phyloP scores from a whole-genome alignment of 2,329 filamentous ascomycete species.

The Pseudocercospora crystallina region DNA sequence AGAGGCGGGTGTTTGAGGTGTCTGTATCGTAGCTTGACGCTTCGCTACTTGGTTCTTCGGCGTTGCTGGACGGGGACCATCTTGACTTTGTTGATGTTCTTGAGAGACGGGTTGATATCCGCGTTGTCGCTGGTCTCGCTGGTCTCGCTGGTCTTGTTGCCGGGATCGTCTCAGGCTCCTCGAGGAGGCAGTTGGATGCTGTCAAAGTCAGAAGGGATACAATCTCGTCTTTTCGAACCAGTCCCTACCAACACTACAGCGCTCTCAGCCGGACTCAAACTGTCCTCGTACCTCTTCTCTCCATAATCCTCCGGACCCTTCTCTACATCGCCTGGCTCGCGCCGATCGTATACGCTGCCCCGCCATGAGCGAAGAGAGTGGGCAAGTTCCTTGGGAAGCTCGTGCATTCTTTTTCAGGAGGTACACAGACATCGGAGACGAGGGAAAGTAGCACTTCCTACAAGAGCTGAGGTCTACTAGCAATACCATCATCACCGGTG shows the following conservation, averaged over 20 bases:
- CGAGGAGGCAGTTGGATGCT: slow-evolving; percentile 10
- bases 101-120: not conserved
- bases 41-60: slow-evolving; percentile 3
- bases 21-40: slow-evolving; percentile 7
- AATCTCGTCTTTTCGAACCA: not conserved
- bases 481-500: too few relatives aligned
- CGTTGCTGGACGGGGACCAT: not conserved
- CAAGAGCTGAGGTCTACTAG: too few relatives aligned
- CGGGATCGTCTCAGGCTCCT: slow-evolving; percentile 5
- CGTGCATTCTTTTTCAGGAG: slow-evolving; percentile 26
- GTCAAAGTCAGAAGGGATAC: not conserved
- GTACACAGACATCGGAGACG: too few relatives aligned
- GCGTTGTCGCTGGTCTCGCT: slow-evolving; percentile 1
- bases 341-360: slow-evolving; percentile 27
- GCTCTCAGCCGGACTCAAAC: slow-evolving; percentile 15
- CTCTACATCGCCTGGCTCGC: slow-evolving; percentile 22
- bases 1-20: slow-evolving; percentile 14
- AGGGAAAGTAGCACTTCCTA: too few relatives aligned
- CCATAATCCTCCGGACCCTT: slow-evolving; percentile 25
- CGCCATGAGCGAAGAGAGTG: slow-evolving; percentile 31
- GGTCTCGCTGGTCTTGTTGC: not conserved
- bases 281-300: slow-evolving; percentile 18
- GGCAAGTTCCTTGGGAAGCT: slow-evolving; percentile 32
- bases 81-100: slow-evolving; percentile 3
- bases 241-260: slow-evolving; percentile 21